Conservation (phyloP, 2,329 filamentous ascomycete genomes). For the Venturia oleaginea region DNA sequence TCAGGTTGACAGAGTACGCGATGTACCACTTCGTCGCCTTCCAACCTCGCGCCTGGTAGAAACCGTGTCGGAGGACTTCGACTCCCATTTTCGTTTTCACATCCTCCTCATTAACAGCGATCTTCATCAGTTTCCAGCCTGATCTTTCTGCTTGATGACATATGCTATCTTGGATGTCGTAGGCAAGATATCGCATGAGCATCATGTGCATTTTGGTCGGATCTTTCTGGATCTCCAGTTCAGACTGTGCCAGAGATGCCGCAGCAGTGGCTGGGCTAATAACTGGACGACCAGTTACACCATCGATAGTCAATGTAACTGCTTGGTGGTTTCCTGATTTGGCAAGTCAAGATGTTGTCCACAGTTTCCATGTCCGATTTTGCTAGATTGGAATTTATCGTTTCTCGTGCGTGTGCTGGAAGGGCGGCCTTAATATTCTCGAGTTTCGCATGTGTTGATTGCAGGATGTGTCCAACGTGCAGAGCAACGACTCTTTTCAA, state of each 20-base stretch:
- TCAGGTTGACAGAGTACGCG: slow-evolving; percentile 21
- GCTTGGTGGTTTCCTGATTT: slow-evolving; percentile 6
- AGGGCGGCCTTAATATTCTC: neutral
- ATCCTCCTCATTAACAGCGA: slow-evolving; percentile 2
- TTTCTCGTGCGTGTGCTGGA: neutral
- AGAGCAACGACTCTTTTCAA: slow-evolving; percentile 59
- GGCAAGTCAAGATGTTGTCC: neutral
- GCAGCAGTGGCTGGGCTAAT: slow-evolving; percentile 3
- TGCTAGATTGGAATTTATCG: neutral
- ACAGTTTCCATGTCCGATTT: slow-evolving; percentile 6
- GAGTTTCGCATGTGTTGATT: neutral
- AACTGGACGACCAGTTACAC: slow-evolving; percentile 7
- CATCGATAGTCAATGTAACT: neutral
- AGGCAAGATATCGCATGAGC: slow-evolving; percentile 1
- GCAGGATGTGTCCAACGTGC: slow-evolving; percentile 10
- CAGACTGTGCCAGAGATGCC: neutral
- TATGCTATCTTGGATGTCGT: slow-evolving; percentile 7
- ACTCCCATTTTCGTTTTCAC: neutral
- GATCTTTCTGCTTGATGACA: neutral
- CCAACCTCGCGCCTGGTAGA: slow-evolving; percentile 7
- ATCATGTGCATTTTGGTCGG: neutral
- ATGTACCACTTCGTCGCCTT: slow-evolving; percentile 10
- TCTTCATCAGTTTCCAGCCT: slow-evolving; percentile 5
- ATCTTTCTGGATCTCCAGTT: slow-evolving; percentile 6
- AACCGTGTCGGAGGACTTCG: neutral